Evolutionary conservation across 768 basidiomycete genomes (phyloP).

Genomic region (Galerina marginata): DNA sequence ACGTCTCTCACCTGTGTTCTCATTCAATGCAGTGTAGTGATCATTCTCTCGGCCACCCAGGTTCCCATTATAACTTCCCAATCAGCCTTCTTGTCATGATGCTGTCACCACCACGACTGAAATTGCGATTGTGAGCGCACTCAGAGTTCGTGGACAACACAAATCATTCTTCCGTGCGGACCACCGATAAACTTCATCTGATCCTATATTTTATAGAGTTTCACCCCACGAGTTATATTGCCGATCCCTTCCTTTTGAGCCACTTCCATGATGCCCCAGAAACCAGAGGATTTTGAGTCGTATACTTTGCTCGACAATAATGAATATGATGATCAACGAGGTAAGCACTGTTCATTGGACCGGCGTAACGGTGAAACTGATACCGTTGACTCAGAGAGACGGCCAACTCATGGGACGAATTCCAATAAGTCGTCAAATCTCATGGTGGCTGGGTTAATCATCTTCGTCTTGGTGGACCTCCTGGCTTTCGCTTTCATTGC

Average conservation of each 20-base stretch:
- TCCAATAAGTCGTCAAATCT: not conserved
- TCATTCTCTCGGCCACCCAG: not conserved
- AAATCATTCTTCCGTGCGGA: too few relatives aligned
- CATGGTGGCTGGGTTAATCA: constrained; percentile 13
- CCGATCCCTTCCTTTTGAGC: too few relatives aligned
- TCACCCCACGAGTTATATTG: too few relatives aligned
- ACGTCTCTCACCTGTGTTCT: not conserved
- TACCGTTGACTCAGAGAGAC: not conserved
- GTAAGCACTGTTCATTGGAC: not conserved
- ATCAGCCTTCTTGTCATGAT: not conserved
- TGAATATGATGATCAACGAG: constrained; percentile 14
- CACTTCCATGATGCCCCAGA: constrained; percentile 4
- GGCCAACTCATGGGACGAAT: too few relatives aligned
- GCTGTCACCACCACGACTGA: too few relatives aligned
- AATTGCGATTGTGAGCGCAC: too few relatives aligned
- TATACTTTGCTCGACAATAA: constrained; percentile 19
- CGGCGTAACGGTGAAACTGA: not conserved
- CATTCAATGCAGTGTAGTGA: not conserved
- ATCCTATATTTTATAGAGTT: too few relatives aligned
- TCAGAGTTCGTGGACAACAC: too few relatives aligned
- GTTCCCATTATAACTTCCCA: not conserved
- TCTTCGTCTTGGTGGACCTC: constrained; percentile 31
- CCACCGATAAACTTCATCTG: too few relatives aligned
- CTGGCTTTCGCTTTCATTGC: constrained; percentile 26
- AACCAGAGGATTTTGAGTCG: constrained; percentile 17